Evolutionary conservation across 2,329 filamentous ascomycete genomes (phyloP).

Genomic region (Alternaria conjuncta): DNA sequence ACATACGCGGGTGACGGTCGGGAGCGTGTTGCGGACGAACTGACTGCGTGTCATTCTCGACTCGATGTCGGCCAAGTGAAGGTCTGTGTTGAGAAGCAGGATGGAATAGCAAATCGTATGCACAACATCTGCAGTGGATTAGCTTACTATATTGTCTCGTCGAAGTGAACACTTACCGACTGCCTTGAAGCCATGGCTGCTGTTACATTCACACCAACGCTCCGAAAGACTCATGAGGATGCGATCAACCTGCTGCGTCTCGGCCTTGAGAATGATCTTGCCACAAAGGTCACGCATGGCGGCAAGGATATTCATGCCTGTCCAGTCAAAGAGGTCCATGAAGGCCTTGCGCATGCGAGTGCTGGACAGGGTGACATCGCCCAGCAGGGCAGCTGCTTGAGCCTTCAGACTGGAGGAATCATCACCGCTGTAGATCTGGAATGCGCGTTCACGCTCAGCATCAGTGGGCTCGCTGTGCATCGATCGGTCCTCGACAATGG

Average conservation of each 20-base stretch:
- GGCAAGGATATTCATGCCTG: conserved; percentile 77
- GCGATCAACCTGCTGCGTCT: conserved; percentile 96
- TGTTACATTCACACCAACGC: conserved; percentile 93
- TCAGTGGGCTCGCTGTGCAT: conserved; percentile 57
- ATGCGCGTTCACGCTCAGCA: conserved; percentile 78
- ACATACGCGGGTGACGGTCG: conserved; percentile 77
- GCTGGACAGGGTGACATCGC: conserved; percentile 67
- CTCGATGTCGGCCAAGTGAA: conserved; percentile 94
- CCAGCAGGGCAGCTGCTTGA: conserved; percentile 86
- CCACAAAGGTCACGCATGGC: conserved; percentile 82
- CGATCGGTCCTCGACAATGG: conserved; percentile 43
- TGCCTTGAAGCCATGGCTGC: conserved; percentile 89
- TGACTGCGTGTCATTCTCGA: conserved; percentile 94
- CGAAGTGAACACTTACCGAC: conserved; percentile 65
- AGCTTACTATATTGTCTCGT: conserved; percentile 24
- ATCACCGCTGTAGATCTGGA: conserved; percentile 82
- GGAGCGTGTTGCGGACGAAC: conserved; percentile 96
- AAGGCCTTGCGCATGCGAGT: conserved; percentile 72
- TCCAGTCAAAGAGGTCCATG: conserved; percentile 91
- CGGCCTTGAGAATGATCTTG: conserved; percentile 81
- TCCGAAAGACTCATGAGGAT: conserved; percentile 88
- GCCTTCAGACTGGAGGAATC: conserved; percentile 81
- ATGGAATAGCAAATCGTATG: conserved; percentile 98
- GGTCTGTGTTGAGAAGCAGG: conserved; percentile 91
- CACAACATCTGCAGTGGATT: conserved; percentile 73